Percentiles rank a stretch among this genome's conserved stretches.
These are phyloP conservation scores for Kluyveromyces lactis DNA, from an alignment of 805 yeast genomes.

Conservation along the genomic window DNA sequence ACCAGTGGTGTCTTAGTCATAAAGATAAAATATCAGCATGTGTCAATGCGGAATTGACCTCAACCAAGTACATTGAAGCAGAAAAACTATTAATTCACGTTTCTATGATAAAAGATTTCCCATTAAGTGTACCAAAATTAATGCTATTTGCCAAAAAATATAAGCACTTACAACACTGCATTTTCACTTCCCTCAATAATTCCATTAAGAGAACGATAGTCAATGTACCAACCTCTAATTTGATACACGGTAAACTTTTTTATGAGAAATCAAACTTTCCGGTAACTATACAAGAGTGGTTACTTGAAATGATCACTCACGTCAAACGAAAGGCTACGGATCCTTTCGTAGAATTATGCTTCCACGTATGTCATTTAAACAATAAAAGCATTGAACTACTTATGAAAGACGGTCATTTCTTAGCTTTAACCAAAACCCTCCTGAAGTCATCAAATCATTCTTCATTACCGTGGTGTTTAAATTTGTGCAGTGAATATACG, in stretches of 20 bases:
- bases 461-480: slow-evolving; percentile 6
- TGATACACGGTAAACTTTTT: slow-evolving; percentile 1
- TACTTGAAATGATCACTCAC: slow-evolving; percentile 11
- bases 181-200: neutral
- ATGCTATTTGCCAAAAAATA: neutral
- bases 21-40: slow-evolving; percentile 5
- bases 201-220: neutral
- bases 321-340: slow-evolving; percentile 19
- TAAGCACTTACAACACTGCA: neutral
- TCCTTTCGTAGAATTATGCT: slow-evolving; percentile 24
- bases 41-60: neutral
- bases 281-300: slow-evolving; percentile 15
- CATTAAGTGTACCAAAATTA: neutral
- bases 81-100: slow-evolving; percentile 1
- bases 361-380: slow-evolving; percentile 17
- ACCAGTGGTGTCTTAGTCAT: slow-evolving; percentile 20
- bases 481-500: slow-evolving; percentile 7
- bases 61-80: neutral
- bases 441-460: slow-evolving; percentile 3
- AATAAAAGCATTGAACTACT: slow-evolving; percentile 11
- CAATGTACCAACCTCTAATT: neutral
- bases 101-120: neutral
- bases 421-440: slow-evolving; percentile 5
- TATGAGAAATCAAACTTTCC: slow-evolving; percentile 8
- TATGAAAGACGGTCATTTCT: slow-evolving; percentile 8